Percentiles rank a stretch among this genome's conserved stretches.
phyloP scores from a whole-genome alignment of 176 grass and related monocot species.

The Zoysia pacifica region DNA sequence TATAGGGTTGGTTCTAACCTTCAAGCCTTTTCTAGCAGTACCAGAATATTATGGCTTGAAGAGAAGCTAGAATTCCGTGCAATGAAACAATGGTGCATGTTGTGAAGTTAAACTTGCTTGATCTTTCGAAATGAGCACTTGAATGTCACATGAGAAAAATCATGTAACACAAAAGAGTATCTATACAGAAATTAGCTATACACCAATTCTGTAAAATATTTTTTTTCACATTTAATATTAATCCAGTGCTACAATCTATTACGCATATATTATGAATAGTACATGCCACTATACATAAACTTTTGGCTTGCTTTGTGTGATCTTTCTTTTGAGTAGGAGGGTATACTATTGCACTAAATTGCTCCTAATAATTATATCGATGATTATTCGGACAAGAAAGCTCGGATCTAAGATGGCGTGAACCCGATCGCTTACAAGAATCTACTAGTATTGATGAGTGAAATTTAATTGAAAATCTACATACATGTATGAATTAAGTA shows the following conservation, averaged over 20 bases:
- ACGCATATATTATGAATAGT: too few species aligned
- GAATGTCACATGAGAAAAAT: neutral
- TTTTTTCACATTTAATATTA: neutral
- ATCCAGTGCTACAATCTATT: neutral
- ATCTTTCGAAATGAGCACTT: neutral
- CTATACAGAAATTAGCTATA: neutral
- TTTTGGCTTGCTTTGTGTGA: too few species aligned
- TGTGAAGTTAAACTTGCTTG: neutral
- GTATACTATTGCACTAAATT: too few species aligned
- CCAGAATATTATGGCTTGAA: constrained; percentile 24
- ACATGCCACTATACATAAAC: too few species aligned
- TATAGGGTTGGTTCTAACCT: constrained; percentile 60
- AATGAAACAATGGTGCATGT: constrained; percentile 14
- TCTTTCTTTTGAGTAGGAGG: too few species aligned
- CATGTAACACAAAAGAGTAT: constrained; percentile 1
- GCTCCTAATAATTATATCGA: too few species aligned
- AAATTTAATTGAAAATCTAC: too few species aligned
- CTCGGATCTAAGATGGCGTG: too few species aligned
- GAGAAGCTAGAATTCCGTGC: neutral
- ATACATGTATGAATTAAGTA: too few species aligned
- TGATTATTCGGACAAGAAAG: too few species aligned
- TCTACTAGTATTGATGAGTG: too few species aligned
- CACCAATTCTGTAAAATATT: neutral
- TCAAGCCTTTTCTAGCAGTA: constrained; percentile 69
- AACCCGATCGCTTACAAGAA: too few species aligned